These are phyloP conservation scores for Scleroderma citrinum DNA, from an alignment of 768 basidiomycete species.

Conservation along the genomic window DNA sequence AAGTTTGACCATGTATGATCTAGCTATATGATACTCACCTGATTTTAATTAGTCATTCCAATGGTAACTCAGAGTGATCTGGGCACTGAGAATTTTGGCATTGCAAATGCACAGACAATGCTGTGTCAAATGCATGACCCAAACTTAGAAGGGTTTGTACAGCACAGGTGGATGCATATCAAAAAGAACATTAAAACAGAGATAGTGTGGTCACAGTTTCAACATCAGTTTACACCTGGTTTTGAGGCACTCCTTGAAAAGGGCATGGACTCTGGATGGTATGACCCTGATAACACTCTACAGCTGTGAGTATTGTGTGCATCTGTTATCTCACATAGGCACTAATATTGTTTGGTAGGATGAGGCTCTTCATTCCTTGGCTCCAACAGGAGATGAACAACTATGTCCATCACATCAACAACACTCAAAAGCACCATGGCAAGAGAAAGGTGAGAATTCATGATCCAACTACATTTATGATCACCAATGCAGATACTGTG, in stretches of 20 bases:
- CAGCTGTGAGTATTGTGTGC: not conserved
- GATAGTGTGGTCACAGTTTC: slow-evolving; percentile 15
- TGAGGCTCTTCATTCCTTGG: slow-evolving; percentile 15
- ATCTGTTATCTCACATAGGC: not conserved
- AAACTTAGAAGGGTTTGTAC: slow-evolving; percentile 28
- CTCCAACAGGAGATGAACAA: slow-evolving; percentile 1
- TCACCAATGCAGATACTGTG: not conserved
- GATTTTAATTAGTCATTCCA: slow-evolving; percentile 27
- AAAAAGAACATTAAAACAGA: slow-evolving; percentile 24
- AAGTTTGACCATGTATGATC: slow-evolving; percentile 2
- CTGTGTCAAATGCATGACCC: slow-evolving; percentile 38
- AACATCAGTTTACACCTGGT: slow-evolving; percentile 6
- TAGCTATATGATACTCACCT: not conserved
- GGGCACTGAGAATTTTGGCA: slow-evolving; percentile 28
- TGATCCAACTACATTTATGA: no score
- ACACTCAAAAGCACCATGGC: not conserved
- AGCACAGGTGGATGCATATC: slow-evolving; percentile 32
- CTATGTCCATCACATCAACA: slow-evolving; percentile 1
- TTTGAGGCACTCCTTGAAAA: slow-evolving; percentile 12
- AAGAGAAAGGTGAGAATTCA: not conserved
- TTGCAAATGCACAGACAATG: slow-evolving; percentile 40
- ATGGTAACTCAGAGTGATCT: slow-evolving; percentile 38
- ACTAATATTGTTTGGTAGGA: slow-evolving; percentile 10
- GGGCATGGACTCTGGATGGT: not conserved
- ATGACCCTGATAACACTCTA: not conserved